Conservation (phyloP, 2,329 filamentous ascomycete genomes). For the Pseudovirgaria hyperparasitica region DNA sequence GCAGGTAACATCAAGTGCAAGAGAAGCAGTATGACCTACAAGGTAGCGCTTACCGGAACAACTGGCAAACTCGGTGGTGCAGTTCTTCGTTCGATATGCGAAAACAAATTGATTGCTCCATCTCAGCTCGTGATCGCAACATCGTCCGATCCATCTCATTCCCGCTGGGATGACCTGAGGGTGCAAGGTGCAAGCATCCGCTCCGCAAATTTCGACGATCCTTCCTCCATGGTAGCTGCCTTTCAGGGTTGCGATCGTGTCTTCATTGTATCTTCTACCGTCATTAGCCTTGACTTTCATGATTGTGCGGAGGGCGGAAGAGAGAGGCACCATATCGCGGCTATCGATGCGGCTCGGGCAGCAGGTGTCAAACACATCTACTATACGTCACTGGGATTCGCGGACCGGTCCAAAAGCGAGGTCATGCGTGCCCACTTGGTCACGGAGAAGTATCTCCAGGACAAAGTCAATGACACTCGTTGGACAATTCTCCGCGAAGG, state of each 20-base stretch:
- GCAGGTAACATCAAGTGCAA: too few species aligned
- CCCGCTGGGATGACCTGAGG: conserved; percentile 17
- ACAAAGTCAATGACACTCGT: conserved; percentile 11
- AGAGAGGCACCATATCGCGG: conserved; percentile 31
- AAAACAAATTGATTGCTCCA: conserved; percentile 25
- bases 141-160: conserved; percentile 6
- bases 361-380: conserved; percentile 32
- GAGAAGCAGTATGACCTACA: conserved; percentile 8
- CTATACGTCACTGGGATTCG: conserved; percentile 33
- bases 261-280: conserved; percentile 33
- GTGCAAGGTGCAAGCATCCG: conserved; percentile 22
- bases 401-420: conserved; percentile 24
- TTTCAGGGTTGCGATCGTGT: conserved; percentile 26
- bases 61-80: conserved; percentile 34
- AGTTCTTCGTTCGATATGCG: conserved; percentile 29
- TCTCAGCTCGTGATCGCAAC: conserved; percentile 24
- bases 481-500: conserved; percentile 32
- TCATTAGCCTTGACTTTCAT: conserved; percentile 31
- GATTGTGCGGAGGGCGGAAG: conserved; percentile 29
- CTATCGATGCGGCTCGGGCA: conserved; percentile 28
- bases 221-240: conserved; percentile 19
- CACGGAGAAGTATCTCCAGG: conserved; percentile 28
- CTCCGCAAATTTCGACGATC: conserved; percentile 26
- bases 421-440: conserved; percentile 36
- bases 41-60: conserved; percentile 31